Conservation (phyloP, 352 stramenopile genomes). For the Globisporangium yorkense region DNA sequence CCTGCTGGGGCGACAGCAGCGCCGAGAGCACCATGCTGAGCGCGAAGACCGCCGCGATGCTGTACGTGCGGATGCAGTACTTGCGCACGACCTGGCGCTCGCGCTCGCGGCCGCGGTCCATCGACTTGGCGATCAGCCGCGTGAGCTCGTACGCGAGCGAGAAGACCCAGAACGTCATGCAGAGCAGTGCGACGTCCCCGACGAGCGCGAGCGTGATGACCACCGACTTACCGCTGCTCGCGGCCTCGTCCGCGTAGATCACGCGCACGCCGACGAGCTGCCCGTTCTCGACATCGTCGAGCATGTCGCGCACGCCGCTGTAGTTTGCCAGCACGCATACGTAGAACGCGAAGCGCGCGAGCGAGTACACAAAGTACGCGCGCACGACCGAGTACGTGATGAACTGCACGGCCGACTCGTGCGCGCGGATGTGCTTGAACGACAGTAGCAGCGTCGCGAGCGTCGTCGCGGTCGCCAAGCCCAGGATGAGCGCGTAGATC, state of each 20-base stretch:
- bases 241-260: conserved; percentile 33
- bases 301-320: conserved; percentile 31
- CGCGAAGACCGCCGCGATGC: conserved; percentile 26
- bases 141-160: conserved; percentile 62
- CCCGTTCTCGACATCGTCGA: conserved; percentile 42
- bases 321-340: conserved; percentile 45
- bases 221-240: conserved; percentile 24
- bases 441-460: conserved; percentile 46
- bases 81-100: conserved; percentile 48
- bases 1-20: conserved; percentile 18
- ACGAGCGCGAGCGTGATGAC: conserved; percentile 39
- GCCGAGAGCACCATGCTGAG: conserved; percentile 35
- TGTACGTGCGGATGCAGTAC: conserved; percentile 44
- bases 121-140: conserved; percentile 55
- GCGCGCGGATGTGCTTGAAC: conserved; percentile 54
- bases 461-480: conserved; percentile 33
- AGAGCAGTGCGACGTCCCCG: conserved; percentile 55
- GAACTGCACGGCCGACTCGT: conserved; percentile 61
- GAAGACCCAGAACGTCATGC: conserved; percentile 60
- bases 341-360: conserved; percentile 49
- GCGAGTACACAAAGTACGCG: conserved; percentile 60
- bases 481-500: conserved; percentile 48
- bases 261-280: conserved; percentile 44
- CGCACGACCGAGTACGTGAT: conserved; percentile 60
- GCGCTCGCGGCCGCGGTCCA: conserved; percentile 44